Evolutionary conservation across 306 rosid genomes (phyloP).

Genomic region (Oxytropis ochrocephala): DNA sequence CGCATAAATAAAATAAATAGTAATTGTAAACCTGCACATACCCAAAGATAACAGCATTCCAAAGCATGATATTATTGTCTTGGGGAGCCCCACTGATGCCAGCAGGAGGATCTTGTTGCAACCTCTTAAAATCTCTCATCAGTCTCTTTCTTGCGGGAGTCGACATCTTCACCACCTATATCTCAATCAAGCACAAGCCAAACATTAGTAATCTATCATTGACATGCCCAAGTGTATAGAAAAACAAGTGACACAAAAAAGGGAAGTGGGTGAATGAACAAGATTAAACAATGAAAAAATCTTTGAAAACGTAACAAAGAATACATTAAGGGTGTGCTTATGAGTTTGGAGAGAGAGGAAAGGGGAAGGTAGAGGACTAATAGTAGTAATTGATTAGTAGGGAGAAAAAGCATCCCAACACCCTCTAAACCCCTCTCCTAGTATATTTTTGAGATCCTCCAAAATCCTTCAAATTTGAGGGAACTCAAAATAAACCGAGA

Average conservation of each 20-base stretch:
- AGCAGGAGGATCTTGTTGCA: conserved; percentile 94
- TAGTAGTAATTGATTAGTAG: too few relatives aligned
- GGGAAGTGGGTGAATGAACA: not conserved
- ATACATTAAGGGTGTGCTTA: too few relatives aligned
- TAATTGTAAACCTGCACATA: conserved; percentile 22
- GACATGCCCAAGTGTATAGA: not conserved
- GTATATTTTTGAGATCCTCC: too few relatives aligned
- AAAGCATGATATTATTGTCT: conserved; percentile 88
- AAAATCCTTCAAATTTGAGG: too few relatives aligned
- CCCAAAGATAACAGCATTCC: conserved; percentile 99
- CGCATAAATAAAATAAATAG: not conserved
- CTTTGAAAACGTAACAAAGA: not conserved
- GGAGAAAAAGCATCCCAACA: too few relatives aligned
- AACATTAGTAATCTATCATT: not conserved
- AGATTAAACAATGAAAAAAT: not conserved
- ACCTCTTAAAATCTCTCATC: conserved; percentile 92
- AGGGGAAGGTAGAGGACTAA: too few relatives aligned
- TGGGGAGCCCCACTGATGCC: conserved; percentile 98
- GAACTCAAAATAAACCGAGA: too few relatives aligned
- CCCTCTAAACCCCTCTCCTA: too few relatives aligned
- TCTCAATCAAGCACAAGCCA: conserved; percentile 17
- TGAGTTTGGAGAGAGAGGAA: too few relatives aligned
- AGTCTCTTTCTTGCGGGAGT: conserved; percentile 91
- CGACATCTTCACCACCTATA: conserved; percentile 79
- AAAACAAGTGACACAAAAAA: not conserved